Base-by-base conservation (phyloP, 345 rosid species). In the Bruguiera parviflora region DNA sequence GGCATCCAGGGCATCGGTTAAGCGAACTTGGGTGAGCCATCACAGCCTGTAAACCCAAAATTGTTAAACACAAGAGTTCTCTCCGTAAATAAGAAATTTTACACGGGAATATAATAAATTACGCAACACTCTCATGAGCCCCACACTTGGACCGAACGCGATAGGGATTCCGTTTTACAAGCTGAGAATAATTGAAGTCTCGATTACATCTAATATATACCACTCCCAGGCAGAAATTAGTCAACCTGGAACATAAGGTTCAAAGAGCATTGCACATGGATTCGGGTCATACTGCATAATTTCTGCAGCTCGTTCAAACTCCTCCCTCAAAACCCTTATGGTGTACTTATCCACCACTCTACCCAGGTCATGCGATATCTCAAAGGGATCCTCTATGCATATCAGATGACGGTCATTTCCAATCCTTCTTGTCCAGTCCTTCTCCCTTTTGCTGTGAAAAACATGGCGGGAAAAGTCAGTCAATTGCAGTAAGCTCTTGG, bases 381-480 rank as follows among this genome's bases (percentile, higher is more conserved):
- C 91, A 37, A 95, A 95, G 0, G 99, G 99, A 77, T 95, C 99
- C 82, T 95, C 99, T 73, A 95, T 95, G 91, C 99, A 92, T 84
- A 95, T 95, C 89, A 95, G 79, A 79, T 95, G 99, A 7, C 98
- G 86, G 71, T 95, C 99, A 47, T 95, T 95, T 71, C 97, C 97
- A 5, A 90, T 73, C 76, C 99, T 88, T 76, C 96, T 87, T 27
- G 98, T 95, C 99, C 99, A 92, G 76, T 90, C 94, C 70, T 95
- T 95, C 46, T 85, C 92, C 73, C 69, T 87, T 79, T 95, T 95
- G 83, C 99, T 95, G 89, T 66, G 65, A 31, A 55, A 59, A 37
- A 7, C 53, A 64, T 8, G 6, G 49, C 7, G 47, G 73, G 4
- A 21, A 66, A 49, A 72, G 32, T 46, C 4, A 43, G 9, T 46